Percentiles rank a stretch among this genome's conserved stretches.
phyloP scores from a whole-genome alignment of 2,329 filamentous ascomycete genomes.

The Cercospora canescens region DNA sequence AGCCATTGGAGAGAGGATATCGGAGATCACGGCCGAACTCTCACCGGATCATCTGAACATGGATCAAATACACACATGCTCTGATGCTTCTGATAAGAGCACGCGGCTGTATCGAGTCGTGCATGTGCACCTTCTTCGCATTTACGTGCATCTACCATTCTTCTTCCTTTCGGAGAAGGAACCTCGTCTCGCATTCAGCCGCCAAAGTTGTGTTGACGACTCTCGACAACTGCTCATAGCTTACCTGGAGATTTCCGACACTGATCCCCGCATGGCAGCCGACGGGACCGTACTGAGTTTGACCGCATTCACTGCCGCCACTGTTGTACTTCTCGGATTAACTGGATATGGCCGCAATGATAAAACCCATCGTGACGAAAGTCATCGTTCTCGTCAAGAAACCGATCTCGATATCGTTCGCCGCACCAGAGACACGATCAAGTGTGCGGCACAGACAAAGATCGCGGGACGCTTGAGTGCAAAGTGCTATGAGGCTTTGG shows the following conservation, averaged over 20 bases:
- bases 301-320: constrained; percentile 47
- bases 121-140: constrained; percentile 45
- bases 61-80: constrained; percentile 2
- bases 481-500: constrained; percentile 9
- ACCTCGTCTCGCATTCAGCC: constrained; percentile 41
- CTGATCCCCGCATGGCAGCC: constrained; percentile 1
- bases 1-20: constrained; percentile 17
- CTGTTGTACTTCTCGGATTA: constrained; percentile 46
- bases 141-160: constrained; percentile 49
- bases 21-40: constrained; percentile 3
- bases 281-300: constrained; percentile 51
- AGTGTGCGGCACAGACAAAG: constrained; percentile 1
- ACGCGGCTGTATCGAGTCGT: constrained; percentile 16
- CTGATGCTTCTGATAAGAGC: constrained; percentile 10
- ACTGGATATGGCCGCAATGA: constrained; percentile 37
- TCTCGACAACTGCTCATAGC: constrained; percentile 44
- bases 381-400: not conserved
- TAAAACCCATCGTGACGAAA: constrained; percentile 11
- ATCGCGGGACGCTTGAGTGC: constrained; percentile 6
- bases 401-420: constrained; percentile 5
- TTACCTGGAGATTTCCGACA: constrained; percentile 42
- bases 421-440: constrained; percentile 4
- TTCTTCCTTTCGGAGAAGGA: constrained; percentile 43
- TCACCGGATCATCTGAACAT: constrained; percentile 13
- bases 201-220: constrained; percentile 42